These are phyloP conservation scores for Centella asiatica DNA, from an alignment of 129 eudicot genomes.

Conservation along the genomic window DNA sequence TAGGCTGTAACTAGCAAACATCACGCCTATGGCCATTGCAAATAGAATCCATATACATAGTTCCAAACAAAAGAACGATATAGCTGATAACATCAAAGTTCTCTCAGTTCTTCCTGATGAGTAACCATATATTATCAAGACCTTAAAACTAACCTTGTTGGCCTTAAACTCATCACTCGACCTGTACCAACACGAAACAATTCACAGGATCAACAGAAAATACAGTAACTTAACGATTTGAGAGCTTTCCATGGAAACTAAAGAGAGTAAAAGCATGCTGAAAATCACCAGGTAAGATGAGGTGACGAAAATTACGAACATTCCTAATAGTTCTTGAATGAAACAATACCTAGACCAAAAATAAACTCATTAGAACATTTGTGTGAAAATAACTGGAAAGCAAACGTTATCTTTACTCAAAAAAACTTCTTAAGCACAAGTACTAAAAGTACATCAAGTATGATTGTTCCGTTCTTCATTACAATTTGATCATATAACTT, in stretches of 20 bases:
- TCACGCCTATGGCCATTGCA: neutral
- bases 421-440: too few species aligned
- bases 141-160: slow-evolving; percentile 46
- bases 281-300: slow-evolving; percentile 32
- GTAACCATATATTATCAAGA: too few species aligned
- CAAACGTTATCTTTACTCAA: neutral
- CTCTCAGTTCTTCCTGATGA: neutral
- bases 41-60: neutral
- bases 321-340: slow-evolving; percentile 24
- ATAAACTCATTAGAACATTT: neutral
- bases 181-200: slow-evolving; percentile 29
- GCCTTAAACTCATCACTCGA: slow-evolving; percentile 25
- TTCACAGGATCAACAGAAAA: slow-evolving; percentile 3
- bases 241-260: too few species aligned
- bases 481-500: too few species aligned
- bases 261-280: slow-evolving; percentile 1
- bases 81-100: neutral
- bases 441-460: too few species aligned
- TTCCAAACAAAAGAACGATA: neutral
- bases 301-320: slow-evolving; percentile 29
- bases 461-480: too few species aligned
- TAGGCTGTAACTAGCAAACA: neutral
- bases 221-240: neutral
- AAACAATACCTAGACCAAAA: slow-evolving; percentile 21
- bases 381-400: slow-evolving; percentile 2